phyloP scores from a whole-genome alignment of 2,329 filamentous ascomycete species.

The Monosporascus sp. region DNA sequence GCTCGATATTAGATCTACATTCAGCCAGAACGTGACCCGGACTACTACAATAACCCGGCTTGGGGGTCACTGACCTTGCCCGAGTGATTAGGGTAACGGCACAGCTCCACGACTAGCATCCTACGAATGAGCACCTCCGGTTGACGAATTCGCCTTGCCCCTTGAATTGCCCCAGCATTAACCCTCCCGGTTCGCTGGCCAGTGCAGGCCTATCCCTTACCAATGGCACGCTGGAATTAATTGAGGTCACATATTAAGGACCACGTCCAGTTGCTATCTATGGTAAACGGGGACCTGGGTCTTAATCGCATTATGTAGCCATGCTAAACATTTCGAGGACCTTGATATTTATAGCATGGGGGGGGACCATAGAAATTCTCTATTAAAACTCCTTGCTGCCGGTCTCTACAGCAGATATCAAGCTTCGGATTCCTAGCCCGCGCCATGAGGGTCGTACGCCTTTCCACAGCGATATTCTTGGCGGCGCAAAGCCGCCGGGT shows the following conservation, averaged over 20 bases:
- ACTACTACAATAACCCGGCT: not conserved
- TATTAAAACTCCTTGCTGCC: not conserved
- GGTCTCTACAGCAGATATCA: not conserved
- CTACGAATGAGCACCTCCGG: too few species aligned
- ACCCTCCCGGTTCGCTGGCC: not conserved
- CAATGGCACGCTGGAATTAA: not conserved
- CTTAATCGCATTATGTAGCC: too few species aligned
- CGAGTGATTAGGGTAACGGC: not conserved
- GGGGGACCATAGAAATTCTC: not conserved
- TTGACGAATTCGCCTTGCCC: not conserved
- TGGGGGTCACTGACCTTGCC: not conserved
- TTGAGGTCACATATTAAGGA: not conserved
- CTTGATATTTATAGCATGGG: too few species aligned
- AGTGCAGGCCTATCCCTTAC: not conserved
- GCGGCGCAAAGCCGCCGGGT: conserved; percentile 4
- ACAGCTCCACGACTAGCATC: not conserved
- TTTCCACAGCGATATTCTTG: not conserved
- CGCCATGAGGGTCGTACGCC: not conserved
- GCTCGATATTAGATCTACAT: not conserved
- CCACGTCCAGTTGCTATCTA: too few species aligned
- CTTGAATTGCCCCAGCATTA: not conserved
- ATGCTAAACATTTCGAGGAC: too few species aligned
- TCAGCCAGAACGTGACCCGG: not conserved
- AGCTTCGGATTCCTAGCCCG: not conserved
- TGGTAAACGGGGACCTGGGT: too few species aligned